These are phyloP conservation scores for Beauveria varroae DNA, from an alignment of 2,329 filamentous ascomycete genomes.

Conservation along the genomic window DNA sequence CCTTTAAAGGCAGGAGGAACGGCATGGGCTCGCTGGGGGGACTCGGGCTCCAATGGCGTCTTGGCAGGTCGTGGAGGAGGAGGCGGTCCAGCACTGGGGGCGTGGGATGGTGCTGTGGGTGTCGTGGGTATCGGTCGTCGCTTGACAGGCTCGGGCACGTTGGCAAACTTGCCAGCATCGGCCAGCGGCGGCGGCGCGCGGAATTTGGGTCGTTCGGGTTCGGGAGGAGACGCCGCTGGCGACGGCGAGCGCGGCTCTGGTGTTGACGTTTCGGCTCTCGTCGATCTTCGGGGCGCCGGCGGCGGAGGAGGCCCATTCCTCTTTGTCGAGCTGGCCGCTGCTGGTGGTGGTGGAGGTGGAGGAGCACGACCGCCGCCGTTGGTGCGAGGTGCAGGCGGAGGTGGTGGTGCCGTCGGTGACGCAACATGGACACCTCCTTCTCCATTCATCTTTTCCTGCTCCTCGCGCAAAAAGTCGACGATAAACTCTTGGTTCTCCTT, in stretches of 20 bases:
- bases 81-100: conserved; percentile 24
- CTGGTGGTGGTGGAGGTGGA: conserved; percentile 24
- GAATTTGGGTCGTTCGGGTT: conserved; percentile 53
- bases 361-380: conserved; percentile 23
- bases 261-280: conserved; percentile 48
- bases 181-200: conserved; percentile 79
- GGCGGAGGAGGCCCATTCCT: conserved; percentile 43
- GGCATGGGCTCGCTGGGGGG: conserved; percentile 52
- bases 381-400: conserved; percentile 20
- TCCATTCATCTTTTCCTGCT: conserved; percentile 36
- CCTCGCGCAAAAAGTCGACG: conserved; percentile 53
- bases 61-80: conserved; percentile 50
- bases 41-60: conserved; percentile 57
- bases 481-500: conserved; percentile 63
- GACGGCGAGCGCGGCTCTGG: conserved; percentile 63
- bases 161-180: conserved; percentile 81
- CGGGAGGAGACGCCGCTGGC: conserved; percentile 26
- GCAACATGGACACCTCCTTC: conserved; percentile 1
- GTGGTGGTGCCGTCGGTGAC: conserved; percentile 19
- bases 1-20: conserved; percentile 76
- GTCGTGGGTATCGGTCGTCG: conserved; percentile 20
- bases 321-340: conserved; percentile 19
- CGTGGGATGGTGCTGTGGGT: conserved; percentile 18
- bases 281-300: conserved; percentile 52
- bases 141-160: conserved; percentile 32